Percentiles rank a stretch among this genome's conserved stretches.
These are phyloP conservation scores for Leccinum longicurvipes DNA, from an alignment of 768 basidiomycete genomes.

Conservation along the genomic window DNA sequence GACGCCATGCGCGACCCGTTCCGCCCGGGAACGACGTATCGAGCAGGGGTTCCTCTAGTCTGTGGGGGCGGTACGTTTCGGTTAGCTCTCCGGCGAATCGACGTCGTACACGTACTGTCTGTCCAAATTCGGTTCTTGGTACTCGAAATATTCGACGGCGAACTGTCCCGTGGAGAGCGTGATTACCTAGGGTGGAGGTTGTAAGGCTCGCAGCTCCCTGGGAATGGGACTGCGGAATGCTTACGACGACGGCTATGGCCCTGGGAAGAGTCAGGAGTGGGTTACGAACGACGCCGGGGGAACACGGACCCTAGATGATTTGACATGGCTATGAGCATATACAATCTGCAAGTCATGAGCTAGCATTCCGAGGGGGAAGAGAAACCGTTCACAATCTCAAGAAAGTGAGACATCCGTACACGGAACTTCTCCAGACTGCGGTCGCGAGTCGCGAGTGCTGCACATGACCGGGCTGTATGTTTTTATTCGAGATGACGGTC, in stretches of 20 bases:
- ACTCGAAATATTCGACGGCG: constrained; percentile 38
- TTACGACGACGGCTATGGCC: constrained; percentile 26
- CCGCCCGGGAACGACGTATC: constrained; percentile 2
- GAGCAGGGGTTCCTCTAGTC: constrained; percentile 26
- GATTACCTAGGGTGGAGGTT: constrained; percentile 41
- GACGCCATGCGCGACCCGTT: not conserved
- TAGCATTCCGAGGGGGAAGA: not conserved
- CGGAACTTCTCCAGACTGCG: constrained; percentile 49
- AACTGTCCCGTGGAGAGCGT: constrained; percentile 59
- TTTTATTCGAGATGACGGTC: constrained; percentile 46
- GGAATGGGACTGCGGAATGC: not conserved
- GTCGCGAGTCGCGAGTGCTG: constrained; percentile 41
- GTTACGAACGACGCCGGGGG: constrained; percentile 5
- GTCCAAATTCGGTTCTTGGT: constrained; percentile 15
- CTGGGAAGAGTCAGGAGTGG: constrained; percentile 6
- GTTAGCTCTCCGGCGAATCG: not conserved
- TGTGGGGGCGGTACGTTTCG: not conserved
- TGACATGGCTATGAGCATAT: constrained; percentile 75
- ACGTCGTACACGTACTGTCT: constrained; percentile 18
- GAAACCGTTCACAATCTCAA: constrained; percentile 52
- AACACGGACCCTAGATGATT: constrained; percentile 63
- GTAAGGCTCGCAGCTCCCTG: not conserved
- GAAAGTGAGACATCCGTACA: constrained; percentile 58
- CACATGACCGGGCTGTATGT: constrained; percentile 43
- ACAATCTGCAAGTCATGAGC: constrained; percentile 41